Evolutionary conservation across 371 early-diverging fungal species (phyloP), one percentile per base, ranked within the genome.

Genomic region (Lichtheimia ramosa): DNA sequence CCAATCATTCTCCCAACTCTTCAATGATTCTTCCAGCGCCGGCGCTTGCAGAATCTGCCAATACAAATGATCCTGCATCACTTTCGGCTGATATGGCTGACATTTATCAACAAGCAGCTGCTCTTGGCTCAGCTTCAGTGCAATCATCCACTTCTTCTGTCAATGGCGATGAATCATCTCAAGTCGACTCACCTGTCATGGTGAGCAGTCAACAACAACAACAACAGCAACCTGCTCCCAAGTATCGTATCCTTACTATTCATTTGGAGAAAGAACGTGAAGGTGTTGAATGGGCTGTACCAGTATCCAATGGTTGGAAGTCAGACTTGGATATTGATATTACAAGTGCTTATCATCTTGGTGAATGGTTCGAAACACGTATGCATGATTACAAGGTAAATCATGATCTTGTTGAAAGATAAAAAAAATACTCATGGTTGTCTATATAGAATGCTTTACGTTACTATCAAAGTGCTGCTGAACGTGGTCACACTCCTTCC

Each of bases 1-100:
- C 75, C 6, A 75, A 69, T 25, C 82, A 79, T 39, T 74, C 82
- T 23, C 83, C 84, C 57, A 67, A 78, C 68, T 65, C 79, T 14
- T 73, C 72, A 51, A 65, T 79, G 71, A 73, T 70, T 46, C 60
- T 74, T 52, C 79, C 73, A 5, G 68, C 73, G 43, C 74, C 77
- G 43, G 77, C 72, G 21, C 67, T 73, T 39, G 62, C 70, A 16
- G 74, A 72, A 42, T 63, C 75, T 27, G 59, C 62, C 27, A 54
- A 58, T 18, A 57, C 53, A n/a, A 56, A 62, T 12, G 71, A 66
- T 49, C 59, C 69, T 54, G 59, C 49, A 24, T 42, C 57, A 6
- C 58, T 61, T 28, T 49, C 61, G n/a, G 62, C 69, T 21, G 62
- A 64, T 15, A 56, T 68, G 63, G 71, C 71, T 12, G 78, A 77